Evolutionary conservation across 2,329 filamentous ascomycete species (phyloP), one percentile per base, ranked within the genome.

Genomic region (Purpureocillium lavendulum): DNA sequence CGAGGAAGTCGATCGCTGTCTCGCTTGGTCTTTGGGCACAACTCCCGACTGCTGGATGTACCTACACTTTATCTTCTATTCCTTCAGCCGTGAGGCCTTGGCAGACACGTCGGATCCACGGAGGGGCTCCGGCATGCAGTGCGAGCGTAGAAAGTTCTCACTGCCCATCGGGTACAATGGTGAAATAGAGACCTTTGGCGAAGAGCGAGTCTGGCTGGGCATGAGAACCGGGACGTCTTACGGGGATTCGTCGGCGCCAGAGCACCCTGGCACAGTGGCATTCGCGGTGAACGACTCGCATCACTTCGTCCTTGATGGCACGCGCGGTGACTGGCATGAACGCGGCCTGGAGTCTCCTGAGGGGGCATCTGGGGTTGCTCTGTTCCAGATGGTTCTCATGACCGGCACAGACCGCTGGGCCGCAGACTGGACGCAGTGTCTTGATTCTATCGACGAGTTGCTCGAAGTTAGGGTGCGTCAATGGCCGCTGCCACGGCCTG

Each of bases 1-100:
- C 11, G 12, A 29, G 4, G 34, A 36, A 16, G 34, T 18, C 1
- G 11, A 11, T 14, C 34, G 34, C 12, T 4, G 14, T 4, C 24
- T 36, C 8, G 26, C 34, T 8, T 36, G 34, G 34, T 29, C 24
- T 13, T 21, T 16, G 5, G 34, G 34, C 14, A 36, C 34, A 11
- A 26, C 28, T n/a, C 14, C 34, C 11, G 34, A 36, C 24, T 36
- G 14, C 11, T 36, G 34, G 34, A 36, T 28, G 21, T 36, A 36
- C 14, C 14, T 36, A 11, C 34, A 36, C 14, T 36, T 36, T 3
- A n/a, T 28, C 34, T 36, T 36, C 14, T 13, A 17, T 14, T 15
- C 13, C 11, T 36, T 28, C 16, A 3, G 8, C 14, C 34, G 18
- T n/a, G 1, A 36, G 6, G 4, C 26, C 24, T n/a, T 16, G 3